Conservation (phyloP, 2,329 filamentous ascomycete species). For the Beauveria brongniartii region DNA sequence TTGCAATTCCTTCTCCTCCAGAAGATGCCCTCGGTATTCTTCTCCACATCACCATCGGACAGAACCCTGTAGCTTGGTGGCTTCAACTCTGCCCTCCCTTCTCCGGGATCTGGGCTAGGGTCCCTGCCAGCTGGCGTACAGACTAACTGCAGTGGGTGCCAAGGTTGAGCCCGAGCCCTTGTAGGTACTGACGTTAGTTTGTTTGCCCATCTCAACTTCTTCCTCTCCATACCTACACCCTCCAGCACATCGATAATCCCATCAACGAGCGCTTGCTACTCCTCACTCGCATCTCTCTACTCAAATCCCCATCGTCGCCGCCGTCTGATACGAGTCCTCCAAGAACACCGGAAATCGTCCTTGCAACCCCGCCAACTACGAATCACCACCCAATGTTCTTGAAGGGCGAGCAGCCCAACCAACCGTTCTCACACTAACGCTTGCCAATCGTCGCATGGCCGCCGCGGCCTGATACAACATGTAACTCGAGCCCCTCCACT, state of each 20-base stretch:
- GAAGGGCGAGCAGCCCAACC: background rate
- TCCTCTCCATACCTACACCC: background rate
- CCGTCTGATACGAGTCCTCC: background rate
- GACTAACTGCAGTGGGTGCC: background rate
- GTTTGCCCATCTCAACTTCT: background rate
- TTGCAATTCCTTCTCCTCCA: too few relatives aligned
- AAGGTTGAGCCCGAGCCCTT: slow-evolving; percentile 4
- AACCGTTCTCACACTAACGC: background rate
- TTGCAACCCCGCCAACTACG: background rate
- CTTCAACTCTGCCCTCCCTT: background rate
- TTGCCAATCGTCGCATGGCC: background rate
- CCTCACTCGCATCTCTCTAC: background rate
- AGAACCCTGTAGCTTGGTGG: too few relatives aligned
- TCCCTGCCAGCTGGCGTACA: background rate
- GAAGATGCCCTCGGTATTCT: background rate
- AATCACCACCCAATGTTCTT: background rate
- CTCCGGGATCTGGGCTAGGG: background rate
- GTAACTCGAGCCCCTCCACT: background rate
- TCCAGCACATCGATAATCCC: background rate
- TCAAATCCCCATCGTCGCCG: background rate
- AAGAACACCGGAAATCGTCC: background rate
- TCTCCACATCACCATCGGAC: background rate
- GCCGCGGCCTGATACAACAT: background rate
- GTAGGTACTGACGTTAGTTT: background rate
- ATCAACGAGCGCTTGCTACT: background rate